phyloP scores from a whole-genome alignment of 495 filamentous ascomycete genomes.

The Hypoxylon crocopeplum region DNA sequence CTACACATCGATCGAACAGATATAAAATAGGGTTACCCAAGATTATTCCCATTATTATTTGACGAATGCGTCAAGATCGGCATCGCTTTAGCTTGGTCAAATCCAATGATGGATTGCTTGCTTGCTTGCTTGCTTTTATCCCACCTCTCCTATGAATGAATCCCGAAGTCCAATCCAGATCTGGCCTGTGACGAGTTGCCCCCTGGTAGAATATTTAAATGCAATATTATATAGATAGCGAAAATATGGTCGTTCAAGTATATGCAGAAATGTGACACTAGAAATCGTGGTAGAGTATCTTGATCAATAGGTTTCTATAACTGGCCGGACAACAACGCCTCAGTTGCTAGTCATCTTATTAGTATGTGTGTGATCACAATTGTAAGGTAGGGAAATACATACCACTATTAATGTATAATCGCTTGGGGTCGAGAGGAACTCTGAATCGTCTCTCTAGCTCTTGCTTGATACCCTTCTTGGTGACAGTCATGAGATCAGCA shows the following conservation, averaged over 20 bases:
- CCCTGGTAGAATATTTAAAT: slow-evolving; percentile 23
- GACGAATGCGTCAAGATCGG: slow-evolving; percentile 1
- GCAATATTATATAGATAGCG: slow-evolving; percentile 27
- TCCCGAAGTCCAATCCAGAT: slow-evolving; percentile 17
- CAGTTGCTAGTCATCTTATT: slow-evolving; percentile 64
- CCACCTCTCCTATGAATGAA: slow-evolving; percentile 11
- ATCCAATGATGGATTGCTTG: slow-evolving; percentile 9
- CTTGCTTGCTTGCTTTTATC: slow-evolving; percentile 18
- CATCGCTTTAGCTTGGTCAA: slow-evolving; percentile 10
- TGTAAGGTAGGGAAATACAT: slow-evolving; percentile 47
- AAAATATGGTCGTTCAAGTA: too few relatives aligned
- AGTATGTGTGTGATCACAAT: slow-evolving; percentile 34
- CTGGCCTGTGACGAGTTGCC: slow-evolving; percentile 18
- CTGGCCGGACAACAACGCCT: slow-evolving; percentile 75
- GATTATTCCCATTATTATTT: slow-evolving; percentile 29
- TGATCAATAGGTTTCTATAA: slow-evolving; percentile 50
- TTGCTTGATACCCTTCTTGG: slow-evolving; percentile 96
- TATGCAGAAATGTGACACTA: too few relatives aligned
- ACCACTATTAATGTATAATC: slow-evolving; percentile 94
- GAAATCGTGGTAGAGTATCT: neutral
- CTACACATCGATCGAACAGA: slow-evolving; percentile 12
- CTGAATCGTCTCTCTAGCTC: slow-evolving; percentile 92
- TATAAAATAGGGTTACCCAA: slow-evolving; percentile 4
- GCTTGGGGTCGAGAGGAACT: slow-evolving; percentile 77
- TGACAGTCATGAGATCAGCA: slow-evolving; percentile 95